Percentiles rank a stretch among this genome's conserved stretches.
These are phyloP conservation scores for Clonostachys rhizophaga DNA, from an alignment of 2,329 filamentous ascomycete species.

Conservation along the genomic window DNA sequence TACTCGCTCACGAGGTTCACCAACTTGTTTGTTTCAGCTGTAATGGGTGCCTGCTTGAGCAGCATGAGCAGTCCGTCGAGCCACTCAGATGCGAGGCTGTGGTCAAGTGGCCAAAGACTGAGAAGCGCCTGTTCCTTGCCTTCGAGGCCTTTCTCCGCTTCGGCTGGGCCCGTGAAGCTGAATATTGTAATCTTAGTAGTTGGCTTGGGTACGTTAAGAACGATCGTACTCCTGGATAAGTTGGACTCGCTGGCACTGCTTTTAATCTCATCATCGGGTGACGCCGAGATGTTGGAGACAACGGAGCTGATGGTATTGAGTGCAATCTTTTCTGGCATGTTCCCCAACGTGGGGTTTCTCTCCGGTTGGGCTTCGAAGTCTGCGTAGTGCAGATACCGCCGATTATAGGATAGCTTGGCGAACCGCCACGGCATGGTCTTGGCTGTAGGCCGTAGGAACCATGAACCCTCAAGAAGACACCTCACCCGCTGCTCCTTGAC, in stretches of 20 bases:
- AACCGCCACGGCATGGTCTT: constrained; percentile 63
- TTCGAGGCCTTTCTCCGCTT: constrained; percentile 24
- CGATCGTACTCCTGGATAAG: constrained; percentile 29
- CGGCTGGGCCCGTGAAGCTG: constrained; percentile 52
- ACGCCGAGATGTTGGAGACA: constrained; percentile 82
- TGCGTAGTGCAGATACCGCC: constrained; percentile 83
- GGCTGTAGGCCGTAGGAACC: constrained; percentile 63
- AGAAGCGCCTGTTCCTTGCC: constrained; percentile 69
- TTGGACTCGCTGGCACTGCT: no score
- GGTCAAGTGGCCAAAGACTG: constrained; percentile 75
- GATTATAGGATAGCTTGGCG: constrained; percentile 84
- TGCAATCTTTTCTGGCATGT: constrained; percentile 77
- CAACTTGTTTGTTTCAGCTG: constrained; percentile 89
- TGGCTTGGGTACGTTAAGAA: constrained; percentile 30
- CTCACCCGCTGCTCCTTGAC: constrained; percentile 95
- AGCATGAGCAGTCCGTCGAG: constrained; percentile 93
- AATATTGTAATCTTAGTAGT: constrained; percentile 91
- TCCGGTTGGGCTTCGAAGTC: constrained; percentile 68
- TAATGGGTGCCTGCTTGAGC: constrained; percentile 91
- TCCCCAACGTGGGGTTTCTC: constrained; percentile 66
- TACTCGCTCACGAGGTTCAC: constrained; percentile 84
- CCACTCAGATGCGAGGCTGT: constrained; percentile 91
- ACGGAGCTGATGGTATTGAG: constrained; percentile 86
- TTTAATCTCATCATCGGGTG: constrained; percentile 36
- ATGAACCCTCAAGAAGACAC: constrained; percentile 81